A percentile compares a stretch with the other conserved stretches of the same genome.
Evolutionary conservation across 805 yeast species (phyloP).

Genomic region (Hermanozyma aechmeae): DNA sequence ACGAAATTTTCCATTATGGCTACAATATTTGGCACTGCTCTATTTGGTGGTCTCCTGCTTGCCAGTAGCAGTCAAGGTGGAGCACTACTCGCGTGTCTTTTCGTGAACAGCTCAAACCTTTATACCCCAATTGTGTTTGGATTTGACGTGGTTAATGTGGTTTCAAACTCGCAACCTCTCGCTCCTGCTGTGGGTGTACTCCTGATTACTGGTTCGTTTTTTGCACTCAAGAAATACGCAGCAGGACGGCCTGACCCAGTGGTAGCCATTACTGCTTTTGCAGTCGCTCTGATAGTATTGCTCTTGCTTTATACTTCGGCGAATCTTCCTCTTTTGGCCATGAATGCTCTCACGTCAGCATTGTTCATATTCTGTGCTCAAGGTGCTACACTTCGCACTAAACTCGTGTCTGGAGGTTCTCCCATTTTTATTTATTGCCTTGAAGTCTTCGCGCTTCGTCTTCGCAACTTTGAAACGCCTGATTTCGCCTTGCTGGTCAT

Average conservation of each 20-base stretch:
- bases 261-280: not conserved
- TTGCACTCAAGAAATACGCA: slow-evolving; percentile 2
- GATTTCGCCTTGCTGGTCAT: slow-evolving; percentile 4
- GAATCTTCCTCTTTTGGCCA: slow-evolving; percentile 6
- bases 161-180: slow-evolving; percentile 1
- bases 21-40: too few species aligned
- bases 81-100: too few species aligned
- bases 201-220: slow-evolving; percentile 9
- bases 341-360: slow-evolving; percentile 6
- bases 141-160: slow-evolving; percentile 12
- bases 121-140: slow-evolving; percentile 20
- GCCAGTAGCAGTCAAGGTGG: too few species aligned
- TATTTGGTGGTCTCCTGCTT: too few species aligned
- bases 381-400: slow-evolving; percentile 4
- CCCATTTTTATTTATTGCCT: slow-evolving; percentile 6
- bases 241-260: not conserved
- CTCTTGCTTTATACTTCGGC: slow-evolving; percentile 1
- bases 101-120: slow-evolving; percentile 19
- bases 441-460: slow-evolving; percentile 7
- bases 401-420: slow-evolving; percentile 4
- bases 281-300: slow-evolving; percentile 1
- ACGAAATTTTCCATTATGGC: too few species aligned
- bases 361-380: slow-evolving; percentile 6
- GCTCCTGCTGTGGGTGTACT: slow-evolving; percentile 9
- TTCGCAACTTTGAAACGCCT: slow-evolving; percentile 1